A percentile compares a stretch with the other conserved stretches of the same genome.
Conservation (phyloP, 495 filamentous ascomycete genomes). For the Annulohypoxylon stygium region DNA sequence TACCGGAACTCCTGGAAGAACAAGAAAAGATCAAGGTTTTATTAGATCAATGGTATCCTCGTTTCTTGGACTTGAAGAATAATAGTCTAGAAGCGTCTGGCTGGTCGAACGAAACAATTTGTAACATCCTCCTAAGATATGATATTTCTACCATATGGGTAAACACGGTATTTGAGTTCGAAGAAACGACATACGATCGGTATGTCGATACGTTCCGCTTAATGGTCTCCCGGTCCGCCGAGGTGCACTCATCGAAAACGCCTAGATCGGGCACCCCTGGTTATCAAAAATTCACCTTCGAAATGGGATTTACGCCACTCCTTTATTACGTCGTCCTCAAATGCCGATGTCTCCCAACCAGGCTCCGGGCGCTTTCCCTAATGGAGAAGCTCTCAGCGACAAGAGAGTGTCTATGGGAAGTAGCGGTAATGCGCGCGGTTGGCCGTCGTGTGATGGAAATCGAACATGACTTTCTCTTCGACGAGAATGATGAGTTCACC, state of each 20-base stretch:
- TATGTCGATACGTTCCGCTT: constrained; percentile 54
- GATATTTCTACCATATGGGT: constrained; percentile 51
- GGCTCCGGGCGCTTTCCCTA: constrained; percentile 58
- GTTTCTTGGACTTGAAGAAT: constrained; percentile 40
- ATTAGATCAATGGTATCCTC: constrained; percentile 43
- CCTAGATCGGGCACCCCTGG: neutral
- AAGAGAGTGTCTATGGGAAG: constrained; percentile 58
- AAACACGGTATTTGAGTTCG: constrained; percentile 52
- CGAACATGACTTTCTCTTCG: constrained; percentile 39
- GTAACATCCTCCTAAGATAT: constrained; percentile 34
- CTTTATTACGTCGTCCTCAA: constrained; percentile 65
- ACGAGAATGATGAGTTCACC: constrained; percentile 25
- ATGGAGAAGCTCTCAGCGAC: constrained; percentile 52
- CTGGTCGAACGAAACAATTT: constrained; percentile 17
- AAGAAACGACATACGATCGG: constrained; percentile 56
- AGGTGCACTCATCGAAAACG: constrained; percentile 34
- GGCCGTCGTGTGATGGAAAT: constrained; percentile 43
- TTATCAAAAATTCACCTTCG: constrained; percentile 59
- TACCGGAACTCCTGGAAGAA: constrained; percentile 31
- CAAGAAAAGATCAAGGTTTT: constrained; percentile 22
- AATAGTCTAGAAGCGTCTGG: neutral
- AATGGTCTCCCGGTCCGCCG: constrained; percentile 53
- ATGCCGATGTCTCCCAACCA: constrained; percentile 61
- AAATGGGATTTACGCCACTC: constrained; percentile 64
- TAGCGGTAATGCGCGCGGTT: constrained; percentile 50